Evolutionary conservation across 148 eudicot species (phyloP), one percentile per base, ranked within the genome.

Genomic region (Hydrangea macrophylla): DNA sequence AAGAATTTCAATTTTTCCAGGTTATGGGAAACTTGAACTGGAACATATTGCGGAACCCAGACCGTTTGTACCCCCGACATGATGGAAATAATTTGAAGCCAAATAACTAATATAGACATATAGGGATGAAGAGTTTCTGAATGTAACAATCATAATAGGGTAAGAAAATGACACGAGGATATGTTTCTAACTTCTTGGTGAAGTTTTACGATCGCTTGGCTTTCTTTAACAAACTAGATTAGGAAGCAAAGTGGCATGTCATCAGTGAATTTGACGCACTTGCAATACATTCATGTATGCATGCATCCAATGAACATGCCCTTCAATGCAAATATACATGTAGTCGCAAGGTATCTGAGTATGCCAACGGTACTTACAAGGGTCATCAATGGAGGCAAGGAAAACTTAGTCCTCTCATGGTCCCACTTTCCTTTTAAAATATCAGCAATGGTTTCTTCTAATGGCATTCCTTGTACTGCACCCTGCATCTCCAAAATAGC

Each of bases 391-490:
- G 97, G 97, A 22, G 98, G 98, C 81, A 94, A 70, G 15, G 89
- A 78, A 73, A 90, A 85, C 60, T 80, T 83, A 37, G 86, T 79
- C 71, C 89, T 91, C 85, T 83, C 86, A 73, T 91, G 97, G 86
- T 94, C 97, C 99, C 99, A 94, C 44, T 85, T 85, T 44, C 89
- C 91, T 64, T 84, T 84, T 45, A 90, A 69, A 67, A 94, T 83
- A 70, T 85, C 86, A 57, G 57, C 42, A 30, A 94, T 76, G 79
- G 76, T 85, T 78, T 88, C 99, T 44, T 69, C 84, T 27, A 88
- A 77, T 50, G 85, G 72, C 50, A 59, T 55, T 55, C 81, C 93
- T 45, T 58, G 56, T 60, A 71, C 75, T 76, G 95, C 87, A 69
- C 68, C 77, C 98, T 93, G 78, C 67, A 75, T 53, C 54, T 42